Percentiles rank a stretch among this genome's conserved stretches.
These are phyloP conservation scores for Saccharomycopsis hybrid DNA, from an alignment of 1,139 yeast genomes.

Conservation along the genomic window DNA sequence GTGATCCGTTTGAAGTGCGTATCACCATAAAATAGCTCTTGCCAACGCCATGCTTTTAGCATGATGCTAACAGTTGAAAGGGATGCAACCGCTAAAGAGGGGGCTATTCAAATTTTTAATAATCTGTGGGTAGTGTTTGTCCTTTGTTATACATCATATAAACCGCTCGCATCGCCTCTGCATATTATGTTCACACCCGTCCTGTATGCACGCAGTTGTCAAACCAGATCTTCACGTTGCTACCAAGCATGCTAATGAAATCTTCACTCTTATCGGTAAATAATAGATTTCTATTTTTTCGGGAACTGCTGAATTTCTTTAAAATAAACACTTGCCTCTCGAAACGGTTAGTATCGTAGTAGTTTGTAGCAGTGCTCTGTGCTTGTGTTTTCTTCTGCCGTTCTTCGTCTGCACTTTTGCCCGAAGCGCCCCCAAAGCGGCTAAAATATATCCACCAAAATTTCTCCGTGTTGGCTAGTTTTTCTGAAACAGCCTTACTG, in stretches of 20 bases:
- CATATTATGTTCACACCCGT: conserved; percentile 3
- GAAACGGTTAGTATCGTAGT: not conserved
- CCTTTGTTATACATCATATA: too few relatives aligned
- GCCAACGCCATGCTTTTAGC: too few relatives aligned
- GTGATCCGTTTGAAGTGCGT: too few relatives aligned
- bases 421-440: not conserved
- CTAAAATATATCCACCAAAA: conserved; percentile 20
- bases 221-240: conserved; percentile 18
- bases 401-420: not conserved
- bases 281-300: conserved; percentile 9
- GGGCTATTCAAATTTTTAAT: too few relatives aligned
- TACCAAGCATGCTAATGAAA: conserved; percentile 19
- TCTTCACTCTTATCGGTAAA: conserved; percentile 18
- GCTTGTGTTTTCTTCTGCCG: not conserved
- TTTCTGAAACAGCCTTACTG: conserved; percentile 5
- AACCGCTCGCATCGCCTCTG: too few relatives aligned
- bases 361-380: not conserved
- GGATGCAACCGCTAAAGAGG: too few relatives aligned
- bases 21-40: too few relatives aligned
- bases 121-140: too few relatives aligned
- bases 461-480: conserved; percentile 19
- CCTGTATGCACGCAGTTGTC: conserved; percentile 16
- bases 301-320: conserved; percentile 14
- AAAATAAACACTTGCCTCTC: conserved; percentile 15
- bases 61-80: too few relatives aligned